Evolutionary conservation across 2,329 filamentous ascomycete species (phyloP), one percentile per base, ranked within the genome.

Genomic region (Aspergillus brasiliensis): DNA sequence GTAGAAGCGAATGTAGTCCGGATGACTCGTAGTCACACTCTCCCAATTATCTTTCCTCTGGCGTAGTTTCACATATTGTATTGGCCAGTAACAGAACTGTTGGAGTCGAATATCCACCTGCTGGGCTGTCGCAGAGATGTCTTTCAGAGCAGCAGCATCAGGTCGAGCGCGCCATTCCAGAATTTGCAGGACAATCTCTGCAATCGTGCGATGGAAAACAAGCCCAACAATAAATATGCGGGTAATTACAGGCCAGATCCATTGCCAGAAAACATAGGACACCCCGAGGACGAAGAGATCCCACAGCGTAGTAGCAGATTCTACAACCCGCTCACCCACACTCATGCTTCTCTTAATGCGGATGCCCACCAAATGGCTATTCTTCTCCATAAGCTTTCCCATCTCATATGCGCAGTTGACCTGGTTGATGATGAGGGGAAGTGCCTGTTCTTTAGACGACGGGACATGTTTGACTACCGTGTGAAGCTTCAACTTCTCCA

Each of bases 1-100:
- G 80, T 98, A 99, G 77, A 99, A 99, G 15, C 95, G 90, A 66
- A 99, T 99, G 75, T 99, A 99, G 75, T 99, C 95, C 0, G 94
- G 92, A 75, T 99, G 94, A 69, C 90, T 97, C 51, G 90, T 95
- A 0, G 93, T 97, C 57, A 98, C 90, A 73, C 94, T 98, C 60
- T 92, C 91, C 94, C 95, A 98, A 68, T 96, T 92, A 63, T 89
- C 88, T 72, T 96, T 96, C 40, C 93, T 85, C 71, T 91, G 88
- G n/a, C 93, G 89, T 49, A 99, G 78, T 15, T 92, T 98, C 46
- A 94, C 84, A 73, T 98, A 97, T 75, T 99, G 94, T 77, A 96
- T 92, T 2, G 95, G 96, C 93, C 94, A 98, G 75, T 99, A 99
- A 77, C 94, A 98, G 73, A 98, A 98, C 73, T 99, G 95, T 73